A percentile compares a stretch with the other conserved stretches of the same genome.
Evolutionary conservation across 176 grass and related monocot genomes (phyloP).

Genomic region (Oryza rufipogon): DNA sequence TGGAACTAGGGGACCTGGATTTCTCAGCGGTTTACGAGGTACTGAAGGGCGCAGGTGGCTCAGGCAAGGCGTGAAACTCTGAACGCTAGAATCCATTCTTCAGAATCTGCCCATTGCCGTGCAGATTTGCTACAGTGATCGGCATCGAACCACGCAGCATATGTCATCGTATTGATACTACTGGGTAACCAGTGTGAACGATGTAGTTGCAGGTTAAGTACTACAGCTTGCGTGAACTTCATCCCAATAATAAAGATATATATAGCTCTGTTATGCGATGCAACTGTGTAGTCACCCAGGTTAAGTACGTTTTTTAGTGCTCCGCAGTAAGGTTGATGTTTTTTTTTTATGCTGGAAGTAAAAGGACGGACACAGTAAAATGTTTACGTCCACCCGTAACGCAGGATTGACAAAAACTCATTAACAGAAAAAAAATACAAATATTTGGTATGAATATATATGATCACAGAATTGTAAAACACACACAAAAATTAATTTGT

Average conservation of each 20-base stretch:
- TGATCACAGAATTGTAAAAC: too few relatives aligned
- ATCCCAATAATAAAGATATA: neutral
- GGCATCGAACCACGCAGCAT: neutral
- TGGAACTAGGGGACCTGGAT: constrained; percentile 79
- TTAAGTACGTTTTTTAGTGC: too few relatives aligned
- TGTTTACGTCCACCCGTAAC: too few relatives aligned
- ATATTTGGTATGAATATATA: too few relatives aligned
- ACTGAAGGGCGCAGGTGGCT: constrained; percentile 60
- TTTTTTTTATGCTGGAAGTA: too few relatives aligned
- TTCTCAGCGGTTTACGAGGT: constrained; percentile 82
- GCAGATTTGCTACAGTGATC: neutral
- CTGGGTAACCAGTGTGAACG: neutral
- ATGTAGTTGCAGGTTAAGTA: neutral
- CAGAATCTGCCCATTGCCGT: neutral
- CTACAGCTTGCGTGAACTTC: neutral
- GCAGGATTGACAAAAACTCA: too few relatives aligned
- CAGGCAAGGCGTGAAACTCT: constrained; percentile 44
- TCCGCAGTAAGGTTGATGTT: too few relatives aligned
- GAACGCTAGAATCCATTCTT: constrained; percentile 1
- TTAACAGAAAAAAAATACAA: too few relatives aligned
- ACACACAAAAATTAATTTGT: too few relatives aligned
- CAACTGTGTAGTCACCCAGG: too few relatives aligned
- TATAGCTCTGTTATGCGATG: too few relatives aligned
- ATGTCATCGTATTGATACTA: constrained; percentile 22
- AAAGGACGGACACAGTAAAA: too few relatives aligned